Percentiles rank a stretch among this genome's conserved stretches.
phyloP scores from a whole-genome alignment of 192 early-diverging fungal genomes.

The Oehlia diaphana region DNA sequence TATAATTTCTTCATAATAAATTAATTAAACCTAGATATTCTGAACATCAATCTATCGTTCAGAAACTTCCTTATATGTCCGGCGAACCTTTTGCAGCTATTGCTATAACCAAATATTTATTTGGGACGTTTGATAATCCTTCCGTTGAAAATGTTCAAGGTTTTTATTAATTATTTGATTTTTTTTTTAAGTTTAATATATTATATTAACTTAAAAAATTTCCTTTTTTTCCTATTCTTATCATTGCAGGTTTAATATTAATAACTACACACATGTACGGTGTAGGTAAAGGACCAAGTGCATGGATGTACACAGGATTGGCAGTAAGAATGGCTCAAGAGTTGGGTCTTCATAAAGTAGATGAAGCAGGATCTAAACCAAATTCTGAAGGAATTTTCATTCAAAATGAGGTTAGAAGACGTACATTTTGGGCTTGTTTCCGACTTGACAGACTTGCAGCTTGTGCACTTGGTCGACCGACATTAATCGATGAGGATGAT shows the following conservation, averaged over 20 bases:
- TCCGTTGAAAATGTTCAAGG: conserved; percentile 48
- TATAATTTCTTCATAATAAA: background rate
- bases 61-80: conserved; percentile 48
- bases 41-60: conserved; percentile 42
- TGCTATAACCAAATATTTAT: conserved; percentile 38
- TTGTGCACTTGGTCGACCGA: conserved; percentile 48
- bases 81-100: conserved; percentile 56
- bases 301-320: conserved; percentile 61
- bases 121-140: conserved; percentile 47
- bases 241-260: conserved; percentile 38
- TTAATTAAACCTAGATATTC: conserved; percentile 43
- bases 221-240: background rate
- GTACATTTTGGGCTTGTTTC: conserved; percentile 56
- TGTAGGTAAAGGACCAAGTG: conserved; percentile 48
- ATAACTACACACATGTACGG: conserved; percentile 54
- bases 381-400: conserved; percentile 40
- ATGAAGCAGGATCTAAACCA: background rate
- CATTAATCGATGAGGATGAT: conserved; percentile 47
- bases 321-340: conserved; percentile 54
- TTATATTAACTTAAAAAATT: background rate
- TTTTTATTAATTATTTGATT: conserved; percentile 9
- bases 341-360: conserved; percentile 52
- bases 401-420: conserved; percentile 48
- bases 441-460: conserved; percentile 49
- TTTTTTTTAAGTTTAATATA: background rate